Evolutionary conservation across 805 yeast species (phyloP).

Genomic region (Wickerhamia fluorescens): DNA sequence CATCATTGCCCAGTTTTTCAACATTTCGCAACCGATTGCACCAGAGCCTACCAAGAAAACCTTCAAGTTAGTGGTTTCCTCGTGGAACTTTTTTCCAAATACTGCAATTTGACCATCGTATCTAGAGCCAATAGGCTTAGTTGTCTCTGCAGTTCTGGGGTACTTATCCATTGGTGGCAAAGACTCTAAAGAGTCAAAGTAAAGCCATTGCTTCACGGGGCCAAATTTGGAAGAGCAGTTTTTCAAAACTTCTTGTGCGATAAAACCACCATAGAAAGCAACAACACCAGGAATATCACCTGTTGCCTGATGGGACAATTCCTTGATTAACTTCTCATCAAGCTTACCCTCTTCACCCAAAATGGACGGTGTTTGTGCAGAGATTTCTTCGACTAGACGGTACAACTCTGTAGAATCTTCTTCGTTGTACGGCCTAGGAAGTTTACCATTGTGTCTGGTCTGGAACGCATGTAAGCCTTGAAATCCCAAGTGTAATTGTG

Average conservation of each 20-base stretch:
- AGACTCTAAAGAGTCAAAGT: conserved; percentile 91
- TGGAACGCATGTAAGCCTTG: conserved; percentile 79
- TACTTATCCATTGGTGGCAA: conserved; percentile 56
- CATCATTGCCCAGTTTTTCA: conserved; percentile 96
- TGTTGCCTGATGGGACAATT: conserved; percentile 74
- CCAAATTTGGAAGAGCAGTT: conserved; percentile 92
- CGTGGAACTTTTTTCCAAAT: conserved; percentile 75
- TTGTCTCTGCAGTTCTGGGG: conserved; percentile 63
- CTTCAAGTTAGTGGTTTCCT: conserved; percentile 63
- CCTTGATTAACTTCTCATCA: conserved; percentile 59
- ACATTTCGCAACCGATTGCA: conserved; percentile 98
- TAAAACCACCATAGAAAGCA: conserved; percentile 88
- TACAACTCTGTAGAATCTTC: conserved; percentile 68
- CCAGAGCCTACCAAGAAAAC: conserved; percentile 95
- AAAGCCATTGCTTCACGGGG: conserved; percentile 89
- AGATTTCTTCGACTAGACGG: conserved; percentile 51
- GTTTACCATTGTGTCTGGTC: conserved; percentile 48
- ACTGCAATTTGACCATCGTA: conserved; percentile 96
- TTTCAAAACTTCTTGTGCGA: conserved; percentile 94
- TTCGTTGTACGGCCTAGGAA: conserved; percentile 72
- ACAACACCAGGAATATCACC: conserved; percentile 89
- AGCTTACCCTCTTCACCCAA: conserved; percentile 50
- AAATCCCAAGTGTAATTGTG: conserved; percentile 86
- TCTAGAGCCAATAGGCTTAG: conserved; percentile 71
- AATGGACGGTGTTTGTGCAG: conserved; percentile 47